phyloP scores from a whole-genome alignment of 495 filamentous ascomycete genomes.

The Thozetella sp. region DNA sequence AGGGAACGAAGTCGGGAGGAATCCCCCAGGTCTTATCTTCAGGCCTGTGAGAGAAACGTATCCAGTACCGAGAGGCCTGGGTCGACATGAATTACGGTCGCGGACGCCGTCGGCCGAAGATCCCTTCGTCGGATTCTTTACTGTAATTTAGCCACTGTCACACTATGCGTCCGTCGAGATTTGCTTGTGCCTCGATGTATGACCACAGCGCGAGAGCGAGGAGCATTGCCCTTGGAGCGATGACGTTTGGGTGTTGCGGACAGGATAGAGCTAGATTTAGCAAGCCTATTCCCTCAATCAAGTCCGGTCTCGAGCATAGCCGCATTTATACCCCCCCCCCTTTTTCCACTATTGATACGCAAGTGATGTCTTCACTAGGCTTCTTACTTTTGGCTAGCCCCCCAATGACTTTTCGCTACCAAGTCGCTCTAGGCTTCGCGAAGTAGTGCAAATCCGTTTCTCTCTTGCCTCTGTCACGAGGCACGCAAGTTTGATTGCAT shows the following conservation, averaged over 20 bases:
- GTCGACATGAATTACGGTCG: not conserved
- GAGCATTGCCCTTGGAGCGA: not conserved
- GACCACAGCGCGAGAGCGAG: not conserved
- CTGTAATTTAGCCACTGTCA: slow-evolving; percentile 16
- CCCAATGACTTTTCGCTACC: too few species aligned
- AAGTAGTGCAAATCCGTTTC: too few species aligned
- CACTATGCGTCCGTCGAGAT: slow-evolving; percentile 4
- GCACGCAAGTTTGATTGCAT: too few species aligned
- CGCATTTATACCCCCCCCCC: too few species aligned
- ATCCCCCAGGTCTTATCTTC: too few species aligned
- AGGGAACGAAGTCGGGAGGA: not conserved
- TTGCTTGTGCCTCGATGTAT: not conserved
- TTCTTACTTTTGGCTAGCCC: too few species aligned
- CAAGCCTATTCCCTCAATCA: not conserved
- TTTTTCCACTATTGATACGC: too few species aligned
- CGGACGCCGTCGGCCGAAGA: not conserved
- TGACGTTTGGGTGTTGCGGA: not conserved
- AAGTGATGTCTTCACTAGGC: too few species aligned
- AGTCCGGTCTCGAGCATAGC: too few species aligned
- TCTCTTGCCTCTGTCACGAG: too few species aligned
- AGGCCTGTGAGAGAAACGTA: too few species aligned
- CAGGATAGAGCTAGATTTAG: slow-evolving; percentile 1
- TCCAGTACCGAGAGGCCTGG: not conserved
- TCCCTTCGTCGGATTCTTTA: slow-evolving; percentile 11
- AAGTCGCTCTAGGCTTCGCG: too few species aligned